A percentile compares a stretch with the other conserved stretches of the same genome.
These are phyloP conservation scores for Fusarium chaquense DNA, from an alignment of 2,329 filamentous ascomycete species.

Conservation along the genomic window DNA sequence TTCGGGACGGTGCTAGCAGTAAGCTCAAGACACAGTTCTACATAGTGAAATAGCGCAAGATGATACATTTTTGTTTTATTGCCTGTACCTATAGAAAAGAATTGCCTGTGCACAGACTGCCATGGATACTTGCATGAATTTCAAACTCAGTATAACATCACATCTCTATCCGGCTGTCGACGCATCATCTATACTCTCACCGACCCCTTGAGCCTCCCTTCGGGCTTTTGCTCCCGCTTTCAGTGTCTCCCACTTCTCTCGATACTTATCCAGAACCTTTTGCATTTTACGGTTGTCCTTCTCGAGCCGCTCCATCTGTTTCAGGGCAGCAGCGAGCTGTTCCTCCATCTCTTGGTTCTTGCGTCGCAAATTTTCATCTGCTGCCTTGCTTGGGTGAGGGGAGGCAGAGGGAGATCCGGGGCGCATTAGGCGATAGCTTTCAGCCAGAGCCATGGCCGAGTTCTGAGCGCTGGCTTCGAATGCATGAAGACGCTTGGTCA, in stretches of 20 bases:
- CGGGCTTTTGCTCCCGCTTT: slow-evolving; percentile 72
- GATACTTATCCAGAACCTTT: slow-evolving; percentile 68
- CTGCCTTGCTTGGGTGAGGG: slow-evolving; percentile 38
- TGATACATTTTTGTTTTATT: slow-evolving; percentile 7
- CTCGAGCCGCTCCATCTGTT: slow-evolving; percentile 76
- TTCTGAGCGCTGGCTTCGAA: slow-evolving; percentile 95
- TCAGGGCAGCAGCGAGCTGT: slow-evolving; percentile 67
- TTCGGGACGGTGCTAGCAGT: not conserved
- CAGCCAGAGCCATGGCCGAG: slow-evolving; percentile 85
- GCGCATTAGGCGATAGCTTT: slow-evolving; percentile 77
- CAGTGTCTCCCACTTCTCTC: slow-evolving; percentile 71
- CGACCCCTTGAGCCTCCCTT: slow-evolving; percentile 56
- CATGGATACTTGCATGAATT: not conserved
- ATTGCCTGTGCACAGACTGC: not conserved
- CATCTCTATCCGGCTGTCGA: slow-evolving; percentile 34
- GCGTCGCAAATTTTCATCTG: slow-evolving; percentile 56
- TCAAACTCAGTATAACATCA: slow-evolving; percentile 1
- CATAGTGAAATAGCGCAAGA: not conserved
- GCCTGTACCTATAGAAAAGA: slow-evolving; percentile 17
- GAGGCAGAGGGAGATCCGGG: slow-evolving; percentile 64
- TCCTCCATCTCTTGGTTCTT: slow-evolving; percentile 76
- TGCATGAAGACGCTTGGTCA: slow-evolving; percentile 87
- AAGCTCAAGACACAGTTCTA: not conserved
- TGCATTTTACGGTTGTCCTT: slow-evolving; percentile 67
- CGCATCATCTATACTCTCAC: slow-evolving; percentile 53